These are phyloP conservation scores for Epichloe gansuensis DNA, from an alignment of 2,329 filamentous ascomycete species.

Conservation along the genomic window DNA sequence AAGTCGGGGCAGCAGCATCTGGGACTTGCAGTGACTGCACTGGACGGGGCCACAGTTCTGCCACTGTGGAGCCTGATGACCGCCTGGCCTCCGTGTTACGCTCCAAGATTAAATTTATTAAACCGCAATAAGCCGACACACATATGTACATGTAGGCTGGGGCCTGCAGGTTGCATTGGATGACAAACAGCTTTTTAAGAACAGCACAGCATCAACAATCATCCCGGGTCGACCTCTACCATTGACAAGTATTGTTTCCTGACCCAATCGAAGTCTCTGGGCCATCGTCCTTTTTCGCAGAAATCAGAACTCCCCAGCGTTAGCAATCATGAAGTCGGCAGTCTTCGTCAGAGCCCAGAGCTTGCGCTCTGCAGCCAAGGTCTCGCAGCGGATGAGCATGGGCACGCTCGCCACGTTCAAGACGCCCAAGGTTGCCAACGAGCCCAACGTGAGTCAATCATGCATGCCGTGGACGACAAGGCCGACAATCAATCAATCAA, in stretches of 20 bases:
- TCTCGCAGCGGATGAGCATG: conserved; percentile 19
- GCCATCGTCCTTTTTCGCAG: neutral
- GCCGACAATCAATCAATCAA: too few relatives aligned
- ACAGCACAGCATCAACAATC: neutral
- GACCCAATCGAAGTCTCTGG: neutral
- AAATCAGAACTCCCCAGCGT: neutral
- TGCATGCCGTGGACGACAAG: neutral
- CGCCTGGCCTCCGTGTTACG: too few relatives aligned
- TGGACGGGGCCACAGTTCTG: too few relatives aligned
- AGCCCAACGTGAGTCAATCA: conserved; percentile 68
- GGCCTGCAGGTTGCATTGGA: neutral
- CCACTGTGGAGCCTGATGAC: too few relatives aligned
- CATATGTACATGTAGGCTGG: too few relatives aligned
- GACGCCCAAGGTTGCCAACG: conserved; percentile 75
- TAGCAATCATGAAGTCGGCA: conserved; percentile 20
- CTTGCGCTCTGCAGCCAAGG: conserved; percentile 17
- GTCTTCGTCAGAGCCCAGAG: conserved; percentile 20
- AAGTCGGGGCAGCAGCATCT: neutral
- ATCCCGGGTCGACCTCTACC: neutral
- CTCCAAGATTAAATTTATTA: conserved; percentile 4
- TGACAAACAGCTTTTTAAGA: neutral
- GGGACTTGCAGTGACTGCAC: too few relatives aligned
- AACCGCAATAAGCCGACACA: conserved; percentile 19
- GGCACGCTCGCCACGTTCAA: conserved; percentile 72
- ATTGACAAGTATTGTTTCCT: neutral